Evolutionary conservation across 1,139 yeast genomes (phyloP).

Genomic region (Pichia sp.): DNA sequence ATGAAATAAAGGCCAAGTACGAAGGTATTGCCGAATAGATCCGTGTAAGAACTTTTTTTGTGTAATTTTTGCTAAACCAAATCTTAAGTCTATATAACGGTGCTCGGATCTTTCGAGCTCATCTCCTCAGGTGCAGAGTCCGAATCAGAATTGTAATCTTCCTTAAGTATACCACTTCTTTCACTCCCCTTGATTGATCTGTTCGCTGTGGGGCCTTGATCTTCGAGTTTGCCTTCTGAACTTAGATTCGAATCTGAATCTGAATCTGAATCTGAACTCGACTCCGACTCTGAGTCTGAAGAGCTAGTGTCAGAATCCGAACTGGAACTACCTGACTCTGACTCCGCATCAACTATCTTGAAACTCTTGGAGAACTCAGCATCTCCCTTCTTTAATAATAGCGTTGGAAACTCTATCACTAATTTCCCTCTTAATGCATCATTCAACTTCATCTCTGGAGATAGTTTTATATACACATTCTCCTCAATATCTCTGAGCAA

Average conservation of each 20-base stretch:
- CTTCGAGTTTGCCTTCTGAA: conserved; percentile 3
- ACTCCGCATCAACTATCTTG: too few relatives aligned
- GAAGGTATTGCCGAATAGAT: conserved; percentile 12
- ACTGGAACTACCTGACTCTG: conserved; percentile 5
- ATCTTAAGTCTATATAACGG: background rate
- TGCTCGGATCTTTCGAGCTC: conserved; percentile 8
- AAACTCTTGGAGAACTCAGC: too few relatives aligned
- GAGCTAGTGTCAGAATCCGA: conserved; percentile 7
- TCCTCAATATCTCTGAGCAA: conserved; percentile 8
- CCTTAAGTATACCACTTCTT: too few relatives aligned
- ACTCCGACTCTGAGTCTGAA: conserved; percentile 9
- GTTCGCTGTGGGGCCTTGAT: too few relatives aligned
- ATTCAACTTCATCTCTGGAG: conserved; percentile 24
- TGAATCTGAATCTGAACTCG: conserved; percentile 12
- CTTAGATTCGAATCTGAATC: conserved; percentile 1
- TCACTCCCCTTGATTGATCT: too few relatives aligned
- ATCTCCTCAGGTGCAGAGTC: conserved; percentile 14
- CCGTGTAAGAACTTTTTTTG: background rate
- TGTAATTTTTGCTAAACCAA: background rate
- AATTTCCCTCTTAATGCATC: conserved; percentile 47
- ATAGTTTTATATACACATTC: background rate
- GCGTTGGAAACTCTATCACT: conserved; percentile 73
- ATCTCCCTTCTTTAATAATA: too few relatives aligned
- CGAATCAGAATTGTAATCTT: conserved; percentile 4
- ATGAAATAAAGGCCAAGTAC: conserved; percentile 15